Evolutionary conservation across 768 basidiomycete genomes (phyloP).

Genomic region (Macrolepiota albuminosa): DNA sequence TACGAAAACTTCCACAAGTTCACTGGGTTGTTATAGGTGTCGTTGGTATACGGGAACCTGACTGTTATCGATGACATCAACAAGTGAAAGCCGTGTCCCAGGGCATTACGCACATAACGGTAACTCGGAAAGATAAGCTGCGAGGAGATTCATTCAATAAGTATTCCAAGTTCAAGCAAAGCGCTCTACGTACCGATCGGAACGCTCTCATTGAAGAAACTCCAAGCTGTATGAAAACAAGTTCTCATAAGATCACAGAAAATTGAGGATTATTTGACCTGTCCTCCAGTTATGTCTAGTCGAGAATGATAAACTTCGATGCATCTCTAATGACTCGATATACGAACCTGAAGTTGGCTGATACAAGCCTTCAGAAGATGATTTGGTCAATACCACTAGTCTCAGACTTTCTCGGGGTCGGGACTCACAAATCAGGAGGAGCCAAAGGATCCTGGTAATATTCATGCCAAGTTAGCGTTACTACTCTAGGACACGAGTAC

Average conservation of each 20-base stretch:
- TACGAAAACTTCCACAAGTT: slow-evolving; percentile 57
- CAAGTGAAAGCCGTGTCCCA: neutral
- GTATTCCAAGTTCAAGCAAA: neutral
- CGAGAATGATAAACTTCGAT: neutral
- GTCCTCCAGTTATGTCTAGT: slow-evolving; percentile 44
- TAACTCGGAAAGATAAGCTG: slow-evolving; percentile 41
- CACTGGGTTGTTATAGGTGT: slow-evolving; percentile 62
- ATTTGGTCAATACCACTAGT: neutral
- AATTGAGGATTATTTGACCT: slow-evolving; percentile 21
- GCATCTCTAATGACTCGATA: neutral
- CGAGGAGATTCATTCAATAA: neutral
- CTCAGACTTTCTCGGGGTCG: neutral
- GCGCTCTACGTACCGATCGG: slow-evolving; percentile 30
- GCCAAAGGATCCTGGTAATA: slow-evolving; percentile 34
- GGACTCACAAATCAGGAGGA: slow-evolving; percentile 37
- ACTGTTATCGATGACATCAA: slow-evolving; percentile 25
- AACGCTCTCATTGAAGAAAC: slow-evolving; percentile 33
- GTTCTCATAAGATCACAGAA: neutral
- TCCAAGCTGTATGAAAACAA: slow-evolving; percentile 31
- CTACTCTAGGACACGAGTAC: slow-evolving; percentile 4
- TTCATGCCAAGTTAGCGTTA: neutral
- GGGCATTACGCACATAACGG: slow-evolving; percentile 24
- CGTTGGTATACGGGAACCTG: slow-evolving; percentile 56
- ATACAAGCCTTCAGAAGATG: slow-evolving; percentile 28
- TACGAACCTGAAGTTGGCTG: slow-evolving; percentile 38